Percentiles rank a stretch among this genome's conserved stretches.
Conservation (phyloP, 495 filamentous ascomycete species). For the Pseudoneurospora amorphoporcata region DNA sequence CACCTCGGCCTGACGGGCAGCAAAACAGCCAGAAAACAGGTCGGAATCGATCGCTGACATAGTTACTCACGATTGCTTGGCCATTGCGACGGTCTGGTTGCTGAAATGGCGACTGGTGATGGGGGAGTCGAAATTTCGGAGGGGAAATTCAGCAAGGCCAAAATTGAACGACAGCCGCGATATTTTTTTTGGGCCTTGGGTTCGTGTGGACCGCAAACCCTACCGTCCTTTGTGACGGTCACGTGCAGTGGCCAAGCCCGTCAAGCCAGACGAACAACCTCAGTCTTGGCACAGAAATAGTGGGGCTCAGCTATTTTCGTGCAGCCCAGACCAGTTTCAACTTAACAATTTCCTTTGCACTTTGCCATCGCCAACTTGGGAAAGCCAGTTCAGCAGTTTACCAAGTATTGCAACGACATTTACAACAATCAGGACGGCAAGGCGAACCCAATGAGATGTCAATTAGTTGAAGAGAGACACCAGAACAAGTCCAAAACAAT, state of each 20-base stretch:
- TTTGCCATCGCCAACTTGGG: background rate
- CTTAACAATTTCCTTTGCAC: background rate
- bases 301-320: background rate
- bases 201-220: conserved; percentile 30
- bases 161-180: conserved; percentile 22
- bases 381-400: background rate
- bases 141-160: conserved; percentile 13
- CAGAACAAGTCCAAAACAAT: background rate
- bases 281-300: background rate
- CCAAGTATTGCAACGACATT: background rate
- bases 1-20: background rate
- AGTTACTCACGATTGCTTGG: conserved; percentile 39
- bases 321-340: background rate
- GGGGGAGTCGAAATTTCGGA: conserved; percentile 26
- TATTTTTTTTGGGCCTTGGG: conserved; percentile 17
- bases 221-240: conserved; percentile 20
- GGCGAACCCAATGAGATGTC: background rate
- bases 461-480: background rate
- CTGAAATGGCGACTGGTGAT: conserved; percentile 24
- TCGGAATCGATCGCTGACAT: background rate
- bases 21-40: background rate
- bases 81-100: conserved; percentile 36
- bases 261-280: background rate
- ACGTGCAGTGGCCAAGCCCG: conserved; percentile 11
- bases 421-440: background rate